These are phyloP conservation scores for Penicillium sp. DNA, from an alignment of 2,329 filamentous ascomycete species.

Conservation along the genomic window DNA sequence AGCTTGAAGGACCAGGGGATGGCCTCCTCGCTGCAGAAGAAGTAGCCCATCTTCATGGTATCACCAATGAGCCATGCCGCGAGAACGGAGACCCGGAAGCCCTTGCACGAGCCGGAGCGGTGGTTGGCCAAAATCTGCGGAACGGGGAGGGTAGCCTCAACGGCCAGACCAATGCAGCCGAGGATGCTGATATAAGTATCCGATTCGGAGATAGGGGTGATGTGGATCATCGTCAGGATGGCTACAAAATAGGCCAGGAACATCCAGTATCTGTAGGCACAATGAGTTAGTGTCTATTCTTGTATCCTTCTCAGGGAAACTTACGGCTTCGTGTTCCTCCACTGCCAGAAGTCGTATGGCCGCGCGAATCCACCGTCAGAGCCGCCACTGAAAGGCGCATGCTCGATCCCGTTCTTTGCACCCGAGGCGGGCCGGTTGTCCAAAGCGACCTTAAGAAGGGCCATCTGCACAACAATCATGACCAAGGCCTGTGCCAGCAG, in stretches of 20 bases:
- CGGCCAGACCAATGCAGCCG: slow-evolving; percentile 44
- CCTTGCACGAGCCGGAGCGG: slow-evolving; percentile 46
- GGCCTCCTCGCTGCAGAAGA: slow-evolving; percentile 42
- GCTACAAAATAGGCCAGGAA: slow-evolving; percentile 53
- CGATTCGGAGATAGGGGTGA: slow-evolving; percentile 46
- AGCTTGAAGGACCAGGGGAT: slow-evolving; percentile 49
- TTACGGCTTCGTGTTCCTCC: slow-evolving; percentile 52
- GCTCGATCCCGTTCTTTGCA: slow-evolving; percentile 38
- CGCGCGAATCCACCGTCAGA: slow-evolving; percentile 36
- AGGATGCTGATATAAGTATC: slow-evolving; percentile 43
- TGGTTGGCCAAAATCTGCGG: slow-evolving; percentile 49
- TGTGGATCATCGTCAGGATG: slow-evolving; percentile 49
- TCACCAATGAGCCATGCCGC: slow-evolving; percentile 48
- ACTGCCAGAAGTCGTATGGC: slow-evolving; percentile 62
- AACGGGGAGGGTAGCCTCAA: slow-evolving; percentile 47
- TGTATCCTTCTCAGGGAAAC: slow-evolving; percentile 17
- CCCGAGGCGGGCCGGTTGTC: slow-evolving; percentile 50
- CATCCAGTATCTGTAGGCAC: slow-evolving; percentile 49
- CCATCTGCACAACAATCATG: slow-evolving; percentile 56
- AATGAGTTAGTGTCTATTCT: slow-evolving; percentile 6
- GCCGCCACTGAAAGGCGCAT: slow-evolving; percentile 38
- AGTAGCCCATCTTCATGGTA: slow-evolving; percentile 49
- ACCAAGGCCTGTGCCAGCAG: slow-evolving; percentile 58
- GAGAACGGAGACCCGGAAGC: slow-evolving; percentile 47
- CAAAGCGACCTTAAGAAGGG: slow-evolving; percentile 59